Base-by-base conservation (phyloP, 495 filamentous ascomycete species). In the Viridothelium virens region DNA sequence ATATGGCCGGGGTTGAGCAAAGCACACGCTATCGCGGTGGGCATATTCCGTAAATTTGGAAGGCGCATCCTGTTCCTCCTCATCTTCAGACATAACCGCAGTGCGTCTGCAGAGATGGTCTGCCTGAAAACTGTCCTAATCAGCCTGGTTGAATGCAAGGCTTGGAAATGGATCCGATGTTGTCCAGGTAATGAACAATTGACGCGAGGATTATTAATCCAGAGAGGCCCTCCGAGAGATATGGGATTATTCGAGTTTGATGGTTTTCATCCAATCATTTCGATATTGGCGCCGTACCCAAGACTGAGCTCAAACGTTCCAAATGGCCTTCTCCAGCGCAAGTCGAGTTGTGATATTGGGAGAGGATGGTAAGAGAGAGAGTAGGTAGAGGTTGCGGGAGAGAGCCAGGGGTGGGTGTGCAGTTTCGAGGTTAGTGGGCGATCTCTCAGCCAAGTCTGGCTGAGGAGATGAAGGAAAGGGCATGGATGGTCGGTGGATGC, bases 1-100 rank as follows among this genome's bases (percentile, higher is more conserved):
- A 50, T 72, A 73, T 44, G 74, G 68, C 36, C 56, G 16, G 31
- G 72, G 69, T 3, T 39, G 63, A 36, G 74, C 64, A 38, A 74
- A 50, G 64, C 72, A 74, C 18, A 75, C 65, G 6, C 53, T 59
- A 31, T 59, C 53, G 53, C 53, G 53, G 6, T 59, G 6, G 31
- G 5, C 31, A 3, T 5, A 7, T 33, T 14, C 53, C 14, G 7
- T 33, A 10, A 18, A 34, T 18, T 11, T 33, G 3, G 36, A 18
- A 59, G 3, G 7, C 31, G 53, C 11, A 31, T 31, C 53, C 33
- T 59, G 53, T 36, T 59, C 53, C 31, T 59, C 53, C 44, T 50
- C 46, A 31, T 53, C 63, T 38, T 47, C 63, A 9, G 39, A 31
- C 63, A 47, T 65, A 65, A 38, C 39, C 41, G 18, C 38, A 56